Base-by-base conservation (phyloP, 495 filamentous ascomycete species). In the Rusavskia elegans region DNA sequence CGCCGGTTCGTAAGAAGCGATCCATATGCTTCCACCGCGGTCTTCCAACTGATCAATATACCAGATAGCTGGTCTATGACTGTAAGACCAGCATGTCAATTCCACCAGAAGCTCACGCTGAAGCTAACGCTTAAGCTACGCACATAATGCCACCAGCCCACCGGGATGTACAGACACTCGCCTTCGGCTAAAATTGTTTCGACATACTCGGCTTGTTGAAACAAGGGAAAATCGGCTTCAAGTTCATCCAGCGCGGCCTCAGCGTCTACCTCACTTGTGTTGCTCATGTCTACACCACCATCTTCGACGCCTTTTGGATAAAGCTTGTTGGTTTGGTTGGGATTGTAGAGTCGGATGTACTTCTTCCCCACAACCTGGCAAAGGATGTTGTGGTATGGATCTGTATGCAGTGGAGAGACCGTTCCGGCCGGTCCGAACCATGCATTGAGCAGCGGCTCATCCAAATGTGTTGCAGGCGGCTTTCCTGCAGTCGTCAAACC, bases 131-230 rank as follows among this genome's bases (percentile, higher is more conserved):
- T 85, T 63, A 96, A 60, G 36, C 86, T 86, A 55, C 84, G 72
- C 5, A 99, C 87, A 74, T 95, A 97, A 71, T 99, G 92, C 92
- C 92, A 99, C 92, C 92, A 99, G 19, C 90, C 92, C 3, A 85
- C 72, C 5, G 92, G 92, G 50, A 99, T 89, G 68, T 94, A 95
- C 54, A 99, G 63, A 57, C 78, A 83, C 53, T 98, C 88, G 0
- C 90, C 92, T 27, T 81, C 81, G 35, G 74, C 77, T 21, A 98
- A 64, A 0, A 97, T 76, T 16, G 78, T 82, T 61, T 98, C 92
- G 13, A 88, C 65, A 66, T 84, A 95, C 49, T 71, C 68, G 10
- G 85, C 76, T 29, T 71, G 58, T 52, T 60, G 55, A 55, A 84
- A 85, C 0, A 70, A 66, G 6, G 79, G 77, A 73, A 72, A 83